Evolutionary conservation across 257 asterid genomes (phyloP), one percentile per base, ranked within the genome.

Genomic region (Primulina tabacum): DNA sequence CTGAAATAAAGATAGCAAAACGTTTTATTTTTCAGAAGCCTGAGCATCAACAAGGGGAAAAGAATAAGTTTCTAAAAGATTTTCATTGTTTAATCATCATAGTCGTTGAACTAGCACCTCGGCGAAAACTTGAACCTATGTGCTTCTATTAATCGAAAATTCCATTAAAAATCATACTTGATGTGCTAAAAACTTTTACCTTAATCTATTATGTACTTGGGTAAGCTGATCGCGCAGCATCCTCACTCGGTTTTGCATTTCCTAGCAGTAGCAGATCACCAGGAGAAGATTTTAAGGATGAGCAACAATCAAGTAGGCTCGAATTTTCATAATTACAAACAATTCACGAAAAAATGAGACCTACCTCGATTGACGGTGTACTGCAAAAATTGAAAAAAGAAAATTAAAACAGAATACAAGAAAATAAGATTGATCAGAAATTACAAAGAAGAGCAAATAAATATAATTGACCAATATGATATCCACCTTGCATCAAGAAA

Each of bases 401-500:
- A 57, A 60, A 16, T 50, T 50, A 16, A 14, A 4, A 14, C 7
- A 43, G 18, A 50, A 17, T 20, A 14, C 11, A 26, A 9, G 60
- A 69, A 43, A 70, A 24, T 33, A 71, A 38, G 52, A n/a, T 32
- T 4, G 73, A 71, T 65, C 35, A 75, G 73, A 71, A 0, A 55
- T 14, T 47, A 64, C 18, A 58, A 18, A 62, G n/a, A 14, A 60
- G 40, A n/a, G 62, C 8, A 67, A 43, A 65, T 11, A 47, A 59
- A 61, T 11, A 68, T 64, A 71, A 20, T 34, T 28, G 9, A 62
- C 4, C 12, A 12, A 61, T 57, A 43, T 60, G 73, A 64, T 62
- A 53, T 69, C 29, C 75, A 92, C 97, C 96, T 86, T 55, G 88
- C 73, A 75, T 86, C 92, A 74, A 92, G 87, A 80, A 86, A 89